Evolutionary conservation across 2,329 filamentous ascomycete species (phyloP).

Genomic region (Aspergillus caelatus): DNA sequence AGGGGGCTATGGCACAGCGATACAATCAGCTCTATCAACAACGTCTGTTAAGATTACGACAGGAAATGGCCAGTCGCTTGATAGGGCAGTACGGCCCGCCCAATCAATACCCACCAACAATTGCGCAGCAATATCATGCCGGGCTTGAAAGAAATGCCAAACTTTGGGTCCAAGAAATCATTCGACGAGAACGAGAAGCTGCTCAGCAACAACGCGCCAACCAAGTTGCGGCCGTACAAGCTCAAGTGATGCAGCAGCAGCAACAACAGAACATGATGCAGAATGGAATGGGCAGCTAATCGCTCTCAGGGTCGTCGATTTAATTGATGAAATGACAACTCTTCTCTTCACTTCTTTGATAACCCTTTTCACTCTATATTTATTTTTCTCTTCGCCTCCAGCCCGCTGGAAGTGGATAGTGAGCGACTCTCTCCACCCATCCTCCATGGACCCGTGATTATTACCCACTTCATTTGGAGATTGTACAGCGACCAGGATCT

Average conservation of each 20-base stretch:
- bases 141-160: constrained; percentile 43
- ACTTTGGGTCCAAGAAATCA: constrained; percentile 40
- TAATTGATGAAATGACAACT: not conserved
- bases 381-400: constrained; percentile 2
- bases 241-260: constrained; percentile 39
- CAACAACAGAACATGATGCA: constrained; percentile 48
- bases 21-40: constrained; percentile 42
- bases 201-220: constrained; percentile 35
- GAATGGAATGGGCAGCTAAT: constrained; percentile 41
- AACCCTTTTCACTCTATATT: constrained; percentile 12
- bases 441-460: constrained; percentile 13
- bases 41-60: constrained; percentile 36
- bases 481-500: constrained; percentile 29
- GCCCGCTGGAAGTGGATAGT: not conserved
- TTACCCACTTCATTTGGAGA: constrained; percentile 19
- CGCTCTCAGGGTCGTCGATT: not conserved
- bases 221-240: constrained; percentile 36
- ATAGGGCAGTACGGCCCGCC: constrained; percentile 44
- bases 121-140: constrained; percentile 40
- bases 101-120: constrained; percentile 40
- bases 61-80: constrained; percentile 41
- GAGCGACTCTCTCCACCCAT: constrained; percentile 11
- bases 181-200: constrained; percentile 41
- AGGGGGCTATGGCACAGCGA: constrained; percentile 32
- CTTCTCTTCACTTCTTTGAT: not conserved